phyloP scores from a whole-genome alignment of 768 basidiomycete species.

The Tulasnella sp. region DNA sequence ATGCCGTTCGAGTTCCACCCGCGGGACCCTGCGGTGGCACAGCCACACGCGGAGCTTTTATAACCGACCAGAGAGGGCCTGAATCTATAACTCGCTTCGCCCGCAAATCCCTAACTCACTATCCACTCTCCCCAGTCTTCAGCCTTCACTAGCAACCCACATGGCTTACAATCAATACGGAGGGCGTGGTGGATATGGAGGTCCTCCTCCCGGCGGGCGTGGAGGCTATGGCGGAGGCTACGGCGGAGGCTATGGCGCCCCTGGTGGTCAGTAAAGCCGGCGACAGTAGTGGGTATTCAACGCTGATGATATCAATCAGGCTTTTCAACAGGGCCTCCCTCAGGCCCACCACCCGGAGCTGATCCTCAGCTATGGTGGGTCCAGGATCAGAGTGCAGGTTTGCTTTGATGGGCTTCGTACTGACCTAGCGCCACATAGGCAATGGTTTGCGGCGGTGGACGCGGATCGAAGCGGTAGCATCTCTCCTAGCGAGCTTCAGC shows the following conservation, averaged over 20 bases:
- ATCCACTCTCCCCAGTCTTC: background rate
- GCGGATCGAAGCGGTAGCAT: slow-evolving; percentile 11
- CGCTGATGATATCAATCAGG: slow-evolving; percentile 4
- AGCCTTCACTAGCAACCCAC: background rate
- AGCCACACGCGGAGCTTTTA: slow-evolving; percentile 6
- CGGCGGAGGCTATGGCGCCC: background rate
- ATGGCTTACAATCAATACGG: slow-evolving; percentile 15
- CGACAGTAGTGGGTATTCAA: too few species aligned
- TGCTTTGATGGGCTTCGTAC: background rate
- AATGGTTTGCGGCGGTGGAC: slow-evolving; percentile 17
- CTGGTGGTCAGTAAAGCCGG: background rate
- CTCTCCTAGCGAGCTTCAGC: slow-evolving; percentile 21
- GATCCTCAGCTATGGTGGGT: slow-evolving; percentile 18
- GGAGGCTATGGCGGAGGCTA: slow-evolving; percentile 8
- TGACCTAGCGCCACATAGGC: background rate
- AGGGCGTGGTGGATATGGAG: slow-evolving; percentile 13
- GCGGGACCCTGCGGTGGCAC: slow-evolving; percentile 3
- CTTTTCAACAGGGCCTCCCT: background rate
- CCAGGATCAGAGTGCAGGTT: background rate
- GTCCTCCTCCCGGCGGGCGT: background rate
- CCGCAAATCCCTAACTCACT: background rate
- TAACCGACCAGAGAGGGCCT: background rate
- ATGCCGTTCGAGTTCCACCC: too few species aligned
- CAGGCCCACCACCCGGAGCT: slow-evolving; percentile 17
- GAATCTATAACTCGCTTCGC: background rate